These are phyloP conservation scores for Brettanomyces naardenensis DNA, from an alignment of 805 yeast genomes.

Conservation along the genomic window DNA sequence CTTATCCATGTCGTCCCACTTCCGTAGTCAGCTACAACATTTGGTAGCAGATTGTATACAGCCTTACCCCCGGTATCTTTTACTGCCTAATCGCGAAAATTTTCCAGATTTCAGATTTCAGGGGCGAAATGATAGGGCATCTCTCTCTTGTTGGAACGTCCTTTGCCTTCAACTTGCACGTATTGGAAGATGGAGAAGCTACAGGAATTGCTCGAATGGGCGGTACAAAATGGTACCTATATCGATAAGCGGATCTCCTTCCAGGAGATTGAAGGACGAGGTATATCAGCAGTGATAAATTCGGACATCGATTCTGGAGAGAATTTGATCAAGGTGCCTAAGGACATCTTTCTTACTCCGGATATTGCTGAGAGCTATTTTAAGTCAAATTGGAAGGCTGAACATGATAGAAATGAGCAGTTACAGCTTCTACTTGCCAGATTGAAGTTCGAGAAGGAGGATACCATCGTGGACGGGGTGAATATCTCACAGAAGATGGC, in stretches of 20 bases:
- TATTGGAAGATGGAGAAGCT: constrained; percentile 4
- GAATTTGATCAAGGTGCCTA: constrained; percentile 31
- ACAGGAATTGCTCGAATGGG: constrained; percentile 24
- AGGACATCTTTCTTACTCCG: constrained; percentile 29
- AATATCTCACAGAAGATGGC: constrained; percentile 21
- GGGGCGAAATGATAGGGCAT: no score
- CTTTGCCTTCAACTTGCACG: no score
- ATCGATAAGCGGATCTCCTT: constrained; percentile 30
- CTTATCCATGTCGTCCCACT: no score
- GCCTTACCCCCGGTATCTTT: no score
- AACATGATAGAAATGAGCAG: constrained; percentile 24
- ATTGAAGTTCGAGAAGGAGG: constrained; percentile 29
- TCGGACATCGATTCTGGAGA: constrained; percentile 5
- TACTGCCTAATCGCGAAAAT: no score
- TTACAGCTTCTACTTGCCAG: constrained; percentile 33
- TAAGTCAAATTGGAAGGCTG: constrained; percentile 5
- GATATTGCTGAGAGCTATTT: constrained; percentile 26
- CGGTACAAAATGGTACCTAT: constrained; percentile 28
- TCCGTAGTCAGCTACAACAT: no score
- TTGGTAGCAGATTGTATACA: no score
- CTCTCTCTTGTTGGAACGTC: no score
- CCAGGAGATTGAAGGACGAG: constrained; percentile 21
- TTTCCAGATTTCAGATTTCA: no score
- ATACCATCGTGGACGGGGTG: constrained; percentile 10
- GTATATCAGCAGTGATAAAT: constrained; percentile 27